phyloP scores from a whole-genome alignment of 202 grass and related monocot species.

The Zizania palustris region DNA sequence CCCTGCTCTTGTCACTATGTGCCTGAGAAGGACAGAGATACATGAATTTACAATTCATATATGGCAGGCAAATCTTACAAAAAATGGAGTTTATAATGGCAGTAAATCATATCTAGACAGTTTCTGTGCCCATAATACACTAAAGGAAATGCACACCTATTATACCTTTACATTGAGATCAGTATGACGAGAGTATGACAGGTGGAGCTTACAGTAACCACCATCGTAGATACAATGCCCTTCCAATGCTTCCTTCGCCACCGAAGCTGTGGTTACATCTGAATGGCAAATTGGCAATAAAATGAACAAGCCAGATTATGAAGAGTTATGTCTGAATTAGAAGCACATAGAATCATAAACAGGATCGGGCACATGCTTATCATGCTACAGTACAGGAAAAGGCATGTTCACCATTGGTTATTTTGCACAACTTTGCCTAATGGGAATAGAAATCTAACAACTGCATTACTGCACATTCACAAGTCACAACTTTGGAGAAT shows the following conservation, averaged over 20 bases:
- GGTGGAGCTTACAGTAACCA: constrained; percentile 99
- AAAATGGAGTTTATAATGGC: neutral
- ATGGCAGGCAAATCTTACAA: constrained; percentile 6
- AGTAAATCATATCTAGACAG: constrained; percentile 24
- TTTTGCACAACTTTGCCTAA: neutral
- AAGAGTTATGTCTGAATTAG: neutral
- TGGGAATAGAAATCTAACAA: too few relatives aligned
- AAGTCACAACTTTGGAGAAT: neutral
- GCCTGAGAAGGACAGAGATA: constrained; percentile 55
- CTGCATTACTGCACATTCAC: too few relatives aligned
- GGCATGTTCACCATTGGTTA: neutral
- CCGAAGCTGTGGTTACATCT: constrained; percentile 80
- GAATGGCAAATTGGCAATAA: constrained; percentile 28
- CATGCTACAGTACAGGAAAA: constrained; percentile 3
- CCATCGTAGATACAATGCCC: constrained; percentile 99
- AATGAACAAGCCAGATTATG: constrained; percentile 27
- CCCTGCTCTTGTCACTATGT: constrained; percentile 97
- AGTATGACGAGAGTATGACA: constrained; percentile 99
- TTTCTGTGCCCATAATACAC: constrained; percentile 39
- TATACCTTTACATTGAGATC: constrained; percentile 99
- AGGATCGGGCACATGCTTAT: constrained; percentile 5
- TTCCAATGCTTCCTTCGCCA: constrained; percentile 94
- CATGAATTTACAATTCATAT: constrained; percentile 15
- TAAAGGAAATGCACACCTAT: constrained; percentile 54
- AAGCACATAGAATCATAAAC: neutral